These are phyloP conservation scores for Ogataea polymorpha DNA, from an alignment of 805 yeast species.

Conservation along the genomic window DNA sequence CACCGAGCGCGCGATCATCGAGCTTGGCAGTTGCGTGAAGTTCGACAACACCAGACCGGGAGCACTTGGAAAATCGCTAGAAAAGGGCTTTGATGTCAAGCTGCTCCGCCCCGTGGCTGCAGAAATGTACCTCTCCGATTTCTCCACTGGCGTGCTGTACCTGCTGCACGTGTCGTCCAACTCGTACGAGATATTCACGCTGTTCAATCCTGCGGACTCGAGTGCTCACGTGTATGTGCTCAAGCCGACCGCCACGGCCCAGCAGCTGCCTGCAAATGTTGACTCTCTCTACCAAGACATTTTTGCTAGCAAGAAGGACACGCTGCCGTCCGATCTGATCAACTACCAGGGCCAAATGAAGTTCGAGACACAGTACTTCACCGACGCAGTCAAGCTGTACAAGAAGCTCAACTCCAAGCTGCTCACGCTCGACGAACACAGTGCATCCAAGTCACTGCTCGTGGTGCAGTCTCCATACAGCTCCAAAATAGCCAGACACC, in stretches of 20 bases:
- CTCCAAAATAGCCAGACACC: constrained; percentile 41
- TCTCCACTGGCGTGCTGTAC: constrained; percentile 58
- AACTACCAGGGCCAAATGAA: constrained; percentile 49
- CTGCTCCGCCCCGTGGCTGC: constrained; percentile 47
- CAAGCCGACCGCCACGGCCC: constrained; percentile 69
- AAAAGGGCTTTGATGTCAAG: constrained; percentile 73
- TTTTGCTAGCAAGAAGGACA: constrained; percentile 44
- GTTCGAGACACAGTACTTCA: constrained; percentile 55
- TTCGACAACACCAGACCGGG: constrained; percentile 76
- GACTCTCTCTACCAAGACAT: constrained; percentile 54
- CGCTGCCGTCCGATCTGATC: constrained; percentile 44
- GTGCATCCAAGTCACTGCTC: constrained; percentile 61
- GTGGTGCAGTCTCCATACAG: constrained; percentile 72
- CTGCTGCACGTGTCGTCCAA: constrained; percentile 67
- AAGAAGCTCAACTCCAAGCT: constrained; percentile 55
- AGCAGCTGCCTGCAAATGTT: constrained; percentile 55
- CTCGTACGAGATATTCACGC: constrained; percentile 69
- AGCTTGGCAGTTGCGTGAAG: constrained; percentile 69
- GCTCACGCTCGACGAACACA: constrained; percentile 57
- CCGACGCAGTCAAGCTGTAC: constrained; percentile 52
- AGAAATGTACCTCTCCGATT: constrained; percentile 51
- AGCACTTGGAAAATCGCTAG: constrained; percentile 78
- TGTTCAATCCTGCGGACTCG: constrained; percentile 63
- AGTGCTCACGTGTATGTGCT: constrained; percentile 51
- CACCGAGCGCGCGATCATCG: constrained; percentile 71